phyloP scores from a whole-genome alignment of 345 rosid species.

The Acer yangbiense region DNA sequence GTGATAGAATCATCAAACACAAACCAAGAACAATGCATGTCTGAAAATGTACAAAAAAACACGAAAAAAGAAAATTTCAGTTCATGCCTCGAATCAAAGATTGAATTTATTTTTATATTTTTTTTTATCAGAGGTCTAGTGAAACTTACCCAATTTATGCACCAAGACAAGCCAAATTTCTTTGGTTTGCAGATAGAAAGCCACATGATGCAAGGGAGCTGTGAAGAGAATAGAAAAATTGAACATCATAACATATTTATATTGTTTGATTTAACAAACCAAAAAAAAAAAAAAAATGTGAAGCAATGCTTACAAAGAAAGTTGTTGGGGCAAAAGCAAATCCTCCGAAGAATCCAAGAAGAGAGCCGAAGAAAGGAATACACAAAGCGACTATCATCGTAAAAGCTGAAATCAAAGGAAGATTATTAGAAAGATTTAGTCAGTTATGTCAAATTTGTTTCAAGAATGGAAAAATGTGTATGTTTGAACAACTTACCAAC shows the following conservation, averaged over 20 bases:
- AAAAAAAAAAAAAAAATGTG: not conserved
- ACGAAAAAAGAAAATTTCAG: not conserved
- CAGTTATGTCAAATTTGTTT: not conserved
- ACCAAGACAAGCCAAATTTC: slow-evolving; percentile 64
- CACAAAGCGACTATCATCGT: slow-evolving; percentile 66
- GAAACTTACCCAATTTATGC: slow-evolving; percentile 58
- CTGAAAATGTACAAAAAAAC: slow-evolving; percentile 31
- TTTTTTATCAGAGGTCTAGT: not conserved
- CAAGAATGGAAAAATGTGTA: not conserved
- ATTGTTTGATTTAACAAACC: not conserved
- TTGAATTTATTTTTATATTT: too few relatives aligned
- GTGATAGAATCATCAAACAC: slow-evolving; percentile 52
- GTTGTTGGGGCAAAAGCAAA: slow-evolving; percentile 84
- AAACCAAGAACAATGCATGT: slow-evolving; percentile 63
- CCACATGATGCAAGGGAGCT: slow-evolving; percentile 90
- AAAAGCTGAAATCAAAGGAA: slow-evolving; percentile 43
- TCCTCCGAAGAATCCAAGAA: slow-evolving; percentile 89
- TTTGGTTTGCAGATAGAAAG: slow-evolving; percentile 64
- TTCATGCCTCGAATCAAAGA: not conserved
- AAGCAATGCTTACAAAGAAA: slow-evolving; percentile 52
- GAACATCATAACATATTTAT: not conserved
- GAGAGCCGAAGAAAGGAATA: slow-evolving; percentile 78
- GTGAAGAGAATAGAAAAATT: slow-evolving; percentile 9
- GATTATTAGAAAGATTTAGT: not conserved
- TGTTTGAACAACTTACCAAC: slow-evolving; percentile 55